Evolutionary conservation across 2,329 filamentous ascomycete genomes (phyloP), one percentile per base, ranked within the genome.

Genomic region (Rhexocercosporidium sp.): DNA sequence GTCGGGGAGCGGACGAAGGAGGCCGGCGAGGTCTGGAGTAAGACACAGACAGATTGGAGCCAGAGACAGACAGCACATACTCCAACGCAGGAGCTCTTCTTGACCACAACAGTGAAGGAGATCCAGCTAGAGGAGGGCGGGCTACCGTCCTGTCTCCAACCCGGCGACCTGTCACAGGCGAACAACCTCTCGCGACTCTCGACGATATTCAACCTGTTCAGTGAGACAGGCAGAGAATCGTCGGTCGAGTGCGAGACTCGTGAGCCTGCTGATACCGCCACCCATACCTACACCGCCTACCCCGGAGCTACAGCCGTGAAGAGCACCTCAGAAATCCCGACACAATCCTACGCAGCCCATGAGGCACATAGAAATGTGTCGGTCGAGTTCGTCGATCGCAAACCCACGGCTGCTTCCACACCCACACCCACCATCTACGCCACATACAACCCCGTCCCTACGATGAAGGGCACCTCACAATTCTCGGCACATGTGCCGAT

Each of bases 281-380:
- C 47, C 18, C n/a, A 2, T 8, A 29, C n/a, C n/a, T 39, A 57
- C 54, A 57, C n/a, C 11, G 20, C 54, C n/a, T 57, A 57, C 54
- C 22, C 34, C 7, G n/a, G 31, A 57, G 31, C 16, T 12, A 31
- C 11, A 51, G 18, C 9, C 16, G 20, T 25, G 37, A 14, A 20
- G 8, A 56, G 61, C 61, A 44, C 39, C 22, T 27, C 34, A 56
- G 61, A 56, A 63, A 41, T 56, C 61, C 34, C 49, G 22, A 18
- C 9, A 11, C 16, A n/a, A 4, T 46, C 46, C 6, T 44, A 46
- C 39, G 39, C 41, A 4, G 41, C 57, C 39, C 57, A 44, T 11
- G 37, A 44, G 25, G 54, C 34, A 5, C 34, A 34, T 37, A 39
- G 20, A 16, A 22, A 8, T 1, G 22, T 25, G 34, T 9, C 54